Conservation (phyloP, 2,329 filamentous ascomycete species). For the Colletotrichum kahawae region DNA sequence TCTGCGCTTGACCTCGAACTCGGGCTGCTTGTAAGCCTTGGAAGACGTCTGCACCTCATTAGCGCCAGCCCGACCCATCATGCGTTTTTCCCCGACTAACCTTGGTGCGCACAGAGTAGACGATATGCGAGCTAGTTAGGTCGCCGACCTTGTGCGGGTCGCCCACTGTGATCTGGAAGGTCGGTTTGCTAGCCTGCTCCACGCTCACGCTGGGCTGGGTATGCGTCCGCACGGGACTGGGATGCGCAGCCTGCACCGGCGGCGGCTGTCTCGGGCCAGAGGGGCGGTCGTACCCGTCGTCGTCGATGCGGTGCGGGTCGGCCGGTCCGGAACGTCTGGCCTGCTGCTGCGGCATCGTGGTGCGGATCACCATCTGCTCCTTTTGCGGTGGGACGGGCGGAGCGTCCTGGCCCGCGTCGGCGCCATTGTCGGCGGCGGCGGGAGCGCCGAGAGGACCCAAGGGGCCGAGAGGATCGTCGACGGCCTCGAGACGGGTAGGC, state of each 20-base stretch:
- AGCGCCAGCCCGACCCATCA: constrained; percentile 17
- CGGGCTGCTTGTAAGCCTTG: constrained; percentile 90
- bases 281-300: constrained; percentile 60
- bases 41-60: constrained; percentile 74
- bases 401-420: constrained; percentile 54
- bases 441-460: constrained; percentile 70
- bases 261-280: constrained; percentile 68
- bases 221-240: constrained; percentile 55
- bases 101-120: constrained; percentile 94
- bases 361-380: constrained; percentile 67
- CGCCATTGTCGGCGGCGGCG: constrained; percentile 38
- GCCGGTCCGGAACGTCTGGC: constrained; percentile 49
- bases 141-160: constrained; percentile 99
- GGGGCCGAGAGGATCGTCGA: constrained; percentile 78
- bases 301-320: constrained; percentile 70
- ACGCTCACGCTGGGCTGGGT: constrained; percentile 82
- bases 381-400: constrained; percentile 75
- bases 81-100: constrained; percentile 47
- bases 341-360: constrained; percentile 55
- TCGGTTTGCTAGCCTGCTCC: constrained; percentile 92
- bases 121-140: constrained; percentile 94
- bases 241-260: constrained; percentile 63
- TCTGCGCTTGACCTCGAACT: constrained; percentile 91
- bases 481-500: constrained; percentile 78
- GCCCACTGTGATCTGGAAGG: constrained; percentile 88